Conservation (phyloP, 129 eudicot species). For the Saposhnikovia divaricata region DNA sequence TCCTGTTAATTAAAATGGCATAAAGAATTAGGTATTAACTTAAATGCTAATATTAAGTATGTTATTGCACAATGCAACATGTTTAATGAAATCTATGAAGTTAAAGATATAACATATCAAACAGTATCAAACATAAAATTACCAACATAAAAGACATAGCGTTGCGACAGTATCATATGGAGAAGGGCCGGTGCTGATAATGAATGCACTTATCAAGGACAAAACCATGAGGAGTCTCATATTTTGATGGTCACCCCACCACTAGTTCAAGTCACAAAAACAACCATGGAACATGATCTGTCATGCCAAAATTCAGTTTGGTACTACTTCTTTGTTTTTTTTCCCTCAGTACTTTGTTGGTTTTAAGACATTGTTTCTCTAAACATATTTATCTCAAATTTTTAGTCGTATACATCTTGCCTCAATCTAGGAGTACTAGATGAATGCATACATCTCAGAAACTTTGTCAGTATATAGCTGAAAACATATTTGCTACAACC, state of each 20-base stretch:
- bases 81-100: not conserved
- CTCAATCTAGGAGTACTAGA: not conserved
- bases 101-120: not conserved
- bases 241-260: not conserved
- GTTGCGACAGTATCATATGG: not conserved
- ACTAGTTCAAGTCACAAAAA: not conserved
- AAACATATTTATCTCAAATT: not conserved
- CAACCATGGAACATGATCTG: not conserved
- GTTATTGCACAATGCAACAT: not conserved
- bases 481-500: not conserved
- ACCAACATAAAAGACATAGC: not conserved
- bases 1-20: slow-evolving; percentile 36
- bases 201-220: not conserved
- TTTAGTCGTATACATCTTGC: not conserved
- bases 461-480: not conserved
- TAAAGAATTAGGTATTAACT: not conserved
- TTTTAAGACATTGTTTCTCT: not conserved
- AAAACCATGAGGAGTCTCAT: not conserved
- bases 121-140: not conserved
- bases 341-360: not conserved
- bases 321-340: not conserved
- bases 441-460: not conserved
- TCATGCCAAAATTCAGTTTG: not conserved
- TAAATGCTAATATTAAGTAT: not conserved
- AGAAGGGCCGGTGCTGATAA: not conserved